Evolutionary conservation across 140 eudicot species (phyloP).

Genomic region (Ambrosia hybrid): DNA sequence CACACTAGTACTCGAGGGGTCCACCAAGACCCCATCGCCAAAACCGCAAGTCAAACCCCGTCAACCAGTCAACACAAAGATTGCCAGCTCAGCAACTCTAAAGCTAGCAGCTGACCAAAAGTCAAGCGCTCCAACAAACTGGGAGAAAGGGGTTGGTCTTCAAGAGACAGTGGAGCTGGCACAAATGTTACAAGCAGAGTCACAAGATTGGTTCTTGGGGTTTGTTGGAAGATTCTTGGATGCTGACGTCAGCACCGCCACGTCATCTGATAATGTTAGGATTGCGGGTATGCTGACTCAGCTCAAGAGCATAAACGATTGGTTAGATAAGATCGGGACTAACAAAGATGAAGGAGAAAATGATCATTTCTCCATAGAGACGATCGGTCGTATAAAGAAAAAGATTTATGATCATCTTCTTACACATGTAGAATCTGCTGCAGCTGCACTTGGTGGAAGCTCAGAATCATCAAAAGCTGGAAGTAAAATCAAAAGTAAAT

Average conservation of each 20-base stretch:
- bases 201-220: conserved; percentile 79
- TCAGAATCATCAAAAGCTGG: conserved; percentile 45
- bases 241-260: conserved; percentile 54
- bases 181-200: conserved; percentile 49
- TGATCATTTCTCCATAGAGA: conserved; percentile 36
- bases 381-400: conserved; percentile 63
- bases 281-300: conserved; percentile 86
- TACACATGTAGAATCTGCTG: conserved; percentile 82
- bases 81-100: conserved; percentile 30
- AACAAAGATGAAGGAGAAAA: conserved; percentile 50
- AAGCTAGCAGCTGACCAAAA: conserved; percentile 32
- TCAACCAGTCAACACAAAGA: conserved; percentile 43
- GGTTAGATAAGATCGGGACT: conserved; percentile 64
- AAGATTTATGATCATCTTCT: conserved; percentile 86
- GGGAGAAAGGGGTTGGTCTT: conserved; percentile 69
- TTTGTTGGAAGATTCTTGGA: conserved; percentile 81
- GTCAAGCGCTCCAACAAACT: conserved; percentile 47
- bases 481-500: conserved; percentile 29
- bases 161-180: conserved; percentile 55
- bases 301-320: conserved; percentile 78
- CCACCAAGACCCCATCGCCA: conserved; percentile 42
- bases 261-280: conserved; percentile 59
- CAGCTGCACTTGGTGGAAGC: conserved; percentile 75
- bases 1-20: conserved; percentile 51
- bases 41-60: conserved; percentile 57